phyloP scores from a whole-genome alignment of 2,329 filamentous ascomycete genomes.

The Penicillium fuscoglaucum region DNA sequence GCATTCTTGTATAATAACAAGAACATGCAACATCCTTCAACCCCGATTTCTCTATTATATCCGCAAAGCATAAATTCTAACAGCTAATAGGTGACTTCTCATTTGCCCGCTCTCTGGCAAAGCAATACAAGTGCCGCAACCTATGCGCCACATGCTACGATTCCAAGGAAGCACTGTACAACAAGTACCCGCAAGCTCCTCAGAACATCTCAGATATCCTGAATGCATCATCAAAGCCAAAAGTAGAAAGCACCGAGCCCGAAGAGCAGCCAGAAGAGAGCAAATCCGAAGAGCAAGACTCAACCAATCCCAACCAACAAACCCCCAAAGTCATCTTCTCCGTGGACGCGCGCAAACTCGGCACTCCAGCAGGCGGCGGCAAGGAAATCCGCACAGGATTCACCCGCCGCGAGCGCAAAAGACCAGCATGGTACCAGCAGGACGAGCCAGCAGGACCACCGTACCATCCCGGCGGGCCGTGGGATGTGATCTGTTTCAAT shows the following conservation, averaged over 20 bases:
- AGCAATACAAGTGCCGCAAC: conserved; percentile 42
- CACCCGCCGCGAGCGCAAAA: conserved; percentile 32
- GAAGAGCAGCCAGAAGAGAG: conserved; percentile 2
- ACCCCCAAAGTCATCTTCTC: conserved; percentile 42
- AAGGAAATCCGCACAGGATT: conserved; percentile 48
- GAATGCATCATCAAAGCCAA: conserved; percentile 15
- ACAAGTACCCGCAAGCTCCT: conserved; percentile 73
- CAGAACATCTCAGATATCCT: conserved; percentile 56
- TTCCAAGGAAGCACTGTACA: conserved; percentile 51
- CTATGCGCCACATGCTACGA: conserved; percentile 50
- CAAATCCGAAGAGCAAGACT: background rate
- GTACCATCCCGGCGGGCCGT: conserved; percentile 44
- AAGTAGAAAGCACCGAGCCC: background rate
- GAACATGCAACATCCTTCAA: background rate
- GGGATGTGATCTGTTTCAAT: conserved; percentile 87
- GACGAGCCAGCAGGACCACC: conserved; percentile 7
- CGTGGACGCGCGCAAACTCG: conserved; percentile 47
- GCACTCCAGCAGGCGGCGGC: conserved; percentile 35
- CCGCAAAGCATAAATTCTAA: background rate
- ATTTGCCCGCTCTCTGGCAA: conserved; percentile 47
- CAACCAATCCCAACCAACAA: background rate
- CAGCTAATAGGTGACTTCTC: conserved; percentile 42
- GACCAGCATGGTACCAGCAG: conserved; percentile 30
- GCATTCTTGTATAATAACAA: background rate
- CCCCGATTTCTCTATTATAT: background rate